phyloP scores from a whole-genome alignment of 2,329 filamentous ascomycete genomes.

The Aspergillus hortae region DNA sequence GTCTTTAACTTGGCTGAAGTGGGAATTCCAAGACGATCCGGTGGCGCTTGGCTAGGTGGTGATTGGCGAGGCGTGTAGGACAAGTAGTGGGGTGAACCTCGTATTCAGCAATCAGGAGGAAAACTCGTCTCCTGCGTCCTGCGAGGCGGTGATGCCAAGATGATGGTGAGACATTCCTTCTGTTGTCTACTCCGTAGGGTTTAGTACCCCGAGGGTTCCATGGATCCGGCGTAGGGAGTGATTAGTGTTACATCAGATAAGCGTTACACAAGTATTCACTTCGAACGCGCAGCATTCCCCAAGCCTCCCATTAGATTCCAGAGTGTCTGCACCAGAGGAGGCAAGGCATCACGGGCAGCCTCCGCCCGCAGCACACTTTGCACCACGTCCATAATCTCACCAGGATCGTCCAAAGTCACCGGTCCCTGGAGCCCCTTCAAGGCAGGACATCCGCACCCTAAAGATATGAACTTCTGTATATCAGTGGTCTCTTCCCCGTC shows the following conservation, averaged over 20 bases:
- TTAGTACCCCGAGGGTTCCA: no score
- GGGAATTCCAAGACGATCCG: neutral
- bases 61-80: no score
- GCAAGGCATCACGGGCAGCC: conserved; percentile 51
- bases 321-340: conserved; percentile 63
- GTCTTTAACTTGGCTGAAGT: neutral
- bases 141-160: neutral
- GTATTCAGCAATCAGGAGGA: neutral
- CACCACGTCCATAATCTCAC: conserved; percentile 56
- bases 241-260: no score
- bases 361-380: conserved; percentile 56
- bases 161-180: no score
- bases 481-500: conserved; percentile 54
- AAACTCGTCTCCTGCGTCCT: neutral
- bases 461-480: conserved; percentile 55
- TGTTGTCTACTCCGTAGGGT: no score
- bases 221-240: no score
- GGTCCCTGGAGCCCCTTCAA: conserved; percentile 40
- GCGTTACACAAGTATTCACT: no score
- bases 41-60: neutral
- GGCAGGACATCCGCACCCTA: conserved; percentile 54
- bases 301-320: conserved; percentile 53
- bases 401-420: conserved; percentile 52
- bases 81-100: neutral
- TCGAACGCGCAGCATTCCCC: conserved; percentile 17